Evolutionary conservation across 352 stramenopile species (phyloP), one percentile per base, ranked within the genome.

Genomic region (Globisporangium megalacanthum): DNA sequence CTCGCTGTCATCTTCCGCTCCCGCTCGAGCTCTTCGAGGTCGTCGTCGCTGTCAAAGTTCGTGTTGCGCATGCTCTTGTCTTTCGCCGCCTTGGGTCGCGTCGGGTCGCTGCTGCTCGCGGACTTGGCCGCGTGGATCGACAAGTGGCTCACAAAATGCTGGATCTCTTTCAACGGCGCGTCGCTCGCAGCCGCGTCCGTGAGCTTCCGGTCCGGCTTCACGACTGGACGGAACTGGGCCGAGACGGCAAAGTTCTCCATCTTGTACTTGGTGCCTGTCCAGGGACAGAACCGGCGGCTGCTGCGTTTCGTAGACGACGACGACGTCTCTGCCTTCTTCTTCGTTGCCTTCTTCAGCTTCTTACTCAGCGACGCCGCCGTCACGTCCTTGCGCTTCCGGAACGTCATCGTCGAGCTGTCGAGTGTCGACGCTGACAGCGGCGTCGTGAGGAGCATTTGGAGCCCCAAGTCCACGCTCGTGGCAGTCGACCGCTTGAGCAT

Each of bases 381-480:
- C 9, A 82, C 73, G 20, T 78, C 63, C 36, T 80, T 88, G n/a
- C 69, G 66, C 45, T 83, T 86, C 17, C 73, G 59, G 60, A 91
- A 91, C 54, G 72, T 55, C 37, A 91, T 61, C 6, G 79, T 70
- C 0, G 65, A 72, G 47, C 70, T 72, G 60, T 89, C 62, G 56
- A 89, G 77, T 46, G 67, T 70, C 4, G 78, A 82, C 2, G 75
- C 68, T 6, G 83, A 88, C 61, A 88, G 75, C 46, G 86, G 65
- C 14, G 77, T 85, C 6, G 83, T 93, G 49, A 91, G 60, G n/a
- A 84, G 68, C 54, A 91, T 64, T 39, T 90, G 80, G 20, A 93
- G 66, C 4, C 77, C 79, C 47, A 88, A 62, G 54, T 93, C 80
- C 20, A 91, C 76, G 58, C 89, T 89, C 48, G 73, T 69, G 20